Conservation (phyloP, 139 green algal genomes). For the Closterium sp. region DNA sequence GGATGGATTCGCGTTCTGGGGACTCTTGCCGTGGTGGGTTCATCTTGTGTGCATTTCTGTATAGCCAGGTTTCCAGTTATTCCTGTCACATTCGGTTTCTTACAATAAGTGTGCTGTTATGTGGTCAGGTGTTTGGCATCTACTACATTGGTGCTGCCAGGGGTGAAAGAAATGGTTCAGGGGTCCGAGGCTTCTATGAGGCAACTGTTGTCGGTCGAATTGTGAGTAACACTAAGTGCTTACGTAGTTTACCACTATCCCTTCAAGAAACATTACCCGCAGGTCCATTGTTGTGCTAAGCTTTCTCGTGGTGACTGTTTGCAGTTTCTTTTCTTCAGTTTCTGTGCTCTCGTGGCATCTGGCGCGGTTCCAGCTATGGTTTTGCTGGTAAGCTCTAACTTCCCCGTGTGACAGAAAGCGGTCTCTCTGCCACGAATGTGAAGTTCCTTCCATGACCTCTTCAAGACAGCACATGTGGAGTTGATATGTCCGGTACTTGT, state of each 20-base stretch:
- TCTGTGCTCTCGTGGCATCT: background rate
- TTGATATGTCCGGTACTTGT: no score
- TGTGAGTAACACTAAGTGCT: background rate
- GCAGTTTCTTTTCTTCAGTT: background rate
- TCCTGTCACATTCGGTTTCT: no score
- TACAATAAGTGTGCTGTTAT: background rate
- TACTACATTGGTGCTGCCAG: conserved; percentile 19
- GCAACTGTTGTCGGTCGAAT: conserved; percentile 20
- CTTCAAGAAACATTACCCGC: background rate
- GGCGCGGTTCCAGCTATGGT: background rate
- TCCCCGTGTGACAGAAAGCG: background rate
- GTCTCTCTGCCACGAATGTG: background rate
- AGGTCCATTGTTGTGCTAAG: background rate
- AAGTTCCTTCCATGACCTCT: background rate
- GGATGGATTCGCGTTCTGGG: conserved; percentile 16
- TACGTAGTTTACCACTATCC: background rate
- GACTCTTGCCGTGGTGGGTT: background rate
- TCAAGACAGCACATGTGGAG: no score
- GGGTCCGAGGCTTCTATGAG: conserved; percentile 15
- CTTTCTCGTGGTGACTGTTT: background rate
- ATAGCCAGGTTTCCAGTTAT: no score
- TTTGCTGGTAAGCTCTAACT: background rate
- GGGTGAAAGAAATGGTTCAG: conserved; percentile 7
- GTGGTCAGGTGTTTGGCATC: conserved; percentile 27
- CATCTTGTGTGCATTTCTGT: no score